Percentiles rank a stretch among this genome's conserved stretches.
Evolutionary conservation across 805 yeast species (phyloP).

Genomic region (Suhomyces prunicola): DNA sequence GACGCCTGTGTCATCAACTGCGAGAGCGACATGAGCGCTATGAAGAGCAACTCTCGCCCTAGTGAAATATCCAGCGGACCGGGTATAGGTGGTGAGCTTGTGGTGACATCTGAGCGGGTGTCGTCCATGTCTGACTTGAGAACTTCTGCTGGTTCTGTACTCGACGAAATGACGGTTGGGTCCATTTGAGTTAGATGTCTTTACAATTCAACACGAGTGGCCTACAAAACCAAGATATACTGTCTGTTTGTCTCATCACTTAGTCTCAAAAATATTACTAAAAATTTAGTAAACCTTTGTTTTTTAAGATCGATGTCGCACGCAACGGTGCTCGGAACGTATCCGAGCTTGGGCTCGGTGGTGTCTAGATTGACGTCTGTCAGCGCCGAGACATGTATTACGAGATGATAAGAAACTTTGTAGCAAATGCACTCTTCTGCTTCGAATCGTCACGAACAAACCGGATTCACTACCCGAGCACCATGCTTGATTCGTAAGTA

Average conservation of each 20-base stretch:
- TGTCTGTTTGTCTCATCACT: neutral
- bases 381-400: too few relatives aligned
- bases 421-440: too few relatives aligned
- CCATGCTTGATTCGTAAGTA: too few relatives aligned
- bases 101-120: neutral
- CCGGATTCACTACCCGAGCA: too few relatives aligned
- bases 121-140: neutral
- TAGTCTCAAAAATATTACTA: neutral
- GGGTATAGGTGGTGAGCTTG: neutral
- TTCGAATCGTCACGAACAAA: too few relatives aligned
- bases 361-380: too few relatives aligned
- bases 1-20: slow-evolving; percentile 31
- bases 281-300: too few relatives aligned
- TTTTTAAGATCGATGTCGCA: neutral
- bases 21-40: slow-evolving; percentile 23
- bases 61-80: slow-evolving; percentile 16
- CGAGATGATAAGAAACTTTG: too few relatives aligned
- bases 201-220: neutral
- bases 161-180: neutral
- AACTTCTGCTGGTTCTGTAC: neutral
- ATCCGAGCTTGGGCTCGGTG: too few relatives aligned
- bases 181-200: neutral
- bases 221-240: neutral
- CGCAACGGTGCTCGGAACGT: neutral
- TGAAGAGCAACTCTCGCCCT: slow-evolving; percentile 20